A percentile compares a stretch with the other conserved stretches of the same genome.
These are phyloP conservation scores for Fusarium phyllophilum DNA, from an alignment of 2,329 filamentous ascomycete species.

Conservation along the genomic window DNA sequence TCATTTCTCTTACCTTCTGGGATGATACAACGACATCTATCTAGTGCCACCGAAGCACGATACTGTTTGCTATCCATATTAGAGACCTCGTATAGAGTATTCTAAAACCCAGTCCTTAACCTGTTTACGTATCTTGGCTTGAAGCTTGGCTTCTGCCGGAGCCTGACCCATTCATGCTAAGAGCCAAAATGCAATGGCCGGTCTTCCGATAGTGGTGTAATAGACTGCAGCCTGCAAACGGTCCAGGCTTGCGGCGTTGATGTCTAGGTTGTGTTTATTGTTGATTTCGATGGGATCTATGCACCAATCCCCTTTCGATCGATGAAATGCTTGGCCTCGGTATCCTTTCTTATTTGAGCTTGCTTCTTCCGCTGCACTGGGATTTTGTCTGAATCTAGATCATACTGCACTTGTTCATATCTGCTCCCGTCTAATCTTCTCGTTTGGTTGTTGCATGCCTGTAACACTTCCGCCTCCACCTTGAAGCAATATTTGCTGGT, in stretches of 20 bases:
- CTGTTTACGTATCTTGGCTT: constrained; percentile 21
- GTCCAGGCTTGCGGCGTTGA: constrained; percentile 14
- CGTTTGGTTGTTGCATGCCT: neutral
- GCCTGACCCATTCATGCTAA: constrained; percentile 27
- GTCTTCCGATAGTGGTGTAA: constrained; percentile 30
- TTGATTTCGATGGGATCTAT: constrained; percentile 7
- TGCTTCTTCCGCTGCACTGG: constrained; percentile 23
- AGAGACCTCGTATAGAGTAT: neutral
- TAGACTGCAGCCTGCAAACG: constrained; percentile 28
- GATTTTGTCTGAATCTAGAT: neutral
- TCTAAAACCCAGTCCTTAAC: neutral
- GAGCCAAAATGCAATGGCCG: constrained; percentile 20
- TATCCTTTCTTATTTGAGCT: constrained; percentile 38
- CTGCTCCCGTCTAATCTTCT: constrained; percentile 7
- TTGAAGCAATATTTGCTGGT: neutral
- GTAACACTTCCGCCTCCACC: constrained; percentile 10
- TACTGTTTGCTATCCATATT: neutral
- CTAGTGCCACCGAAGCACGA: neutral
- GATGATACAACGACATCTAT: neutral
- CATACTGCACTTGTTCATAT: constrained; percentile 20
- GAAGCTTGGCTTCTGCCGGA: constrained; percentile 17
- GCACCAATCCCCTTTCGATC: constrained; percentile 23
- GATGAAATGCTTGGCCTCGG: constrained; percentile 13
- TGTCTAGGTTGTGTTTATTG: constrained; percentile 16
- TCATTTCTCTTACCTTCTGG: neutral